Evolutionary conservation across 2,329 filamentous ascomycete species (phyloP).

Genomic region (Trichoderma guizhouense): DNA sequence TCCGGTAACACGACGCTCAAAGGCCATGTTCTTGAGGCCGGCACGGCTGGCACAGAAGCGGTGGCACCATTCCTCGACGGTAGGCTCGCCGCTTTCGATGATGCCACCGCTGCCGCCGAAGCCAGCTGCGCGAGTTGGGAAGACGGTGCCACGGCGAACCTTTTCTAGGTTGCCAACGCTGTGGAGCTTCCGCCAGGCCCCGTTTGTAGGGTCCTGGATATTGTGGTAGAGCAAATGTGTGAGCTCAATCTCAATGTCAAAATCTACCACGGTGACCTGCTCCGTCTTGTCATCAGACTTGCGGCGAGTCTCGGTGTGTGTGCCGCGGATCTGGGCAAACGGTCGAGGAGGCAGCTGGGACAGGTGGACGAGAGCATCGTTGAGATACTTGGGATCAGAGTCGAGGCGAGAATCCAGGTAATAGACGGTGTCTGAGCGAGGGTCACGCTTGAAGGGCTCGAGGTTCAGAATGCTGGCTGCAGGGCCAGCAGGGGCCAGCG

Average conservation of each 20-base stretch:
- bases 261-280: slow-evolving; percentile 54
- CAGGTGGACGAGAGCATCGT: slow-evolving; percentile 43
- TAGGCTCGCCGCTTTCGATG: slow-evolving; percentile 32
- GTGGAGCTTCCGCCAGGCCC: slow-evolving; percentile 43
- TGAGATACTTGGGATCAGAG: slow-evolving; percentile 41
- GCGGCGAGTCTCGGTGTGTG: slow-evolving; percentile 43
- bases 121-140: slow-evolving; percentile 49
- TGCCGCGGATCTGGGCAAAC: slow-evolving; percentile 50
- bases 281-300: slow-evolving; percentile 34
- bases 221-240: slow-evolving; percentile 55
- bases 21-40: slow-evolving; percentile 53
- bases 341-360: slow-evolving; percentile 51
- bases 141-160: slow-evolving; percentile 61
- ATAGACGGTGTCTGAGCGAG: slow-evolving; percentile 34
- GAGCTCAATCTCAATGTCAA: slow-evolving; percentile 57
- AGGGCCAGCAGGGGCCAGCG: slow-evolving; percentile 28
- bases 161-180: slow-evolving; percentile 58
- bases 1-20: slow-evolving; percentile 54
- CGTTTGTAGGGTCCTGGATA: slow-evolving; percentile 30
- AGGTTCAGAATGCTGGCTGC: slow-evolving; percentile 24
- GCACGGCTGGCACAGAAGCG: slow-evolving; percentile 59
- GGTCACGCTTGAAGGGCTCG: slow-evolving; percentile 31
- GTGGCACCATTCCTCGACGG: slow-evolving; percentile 61
- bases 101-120: slow-evolving; percentile 31
- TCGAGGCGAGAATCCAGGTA: slow-evolving; percentile 48